Conservation (phyloP, 1,139 yeast genomes). For the Sugiyamaella pinicola region DNA sequence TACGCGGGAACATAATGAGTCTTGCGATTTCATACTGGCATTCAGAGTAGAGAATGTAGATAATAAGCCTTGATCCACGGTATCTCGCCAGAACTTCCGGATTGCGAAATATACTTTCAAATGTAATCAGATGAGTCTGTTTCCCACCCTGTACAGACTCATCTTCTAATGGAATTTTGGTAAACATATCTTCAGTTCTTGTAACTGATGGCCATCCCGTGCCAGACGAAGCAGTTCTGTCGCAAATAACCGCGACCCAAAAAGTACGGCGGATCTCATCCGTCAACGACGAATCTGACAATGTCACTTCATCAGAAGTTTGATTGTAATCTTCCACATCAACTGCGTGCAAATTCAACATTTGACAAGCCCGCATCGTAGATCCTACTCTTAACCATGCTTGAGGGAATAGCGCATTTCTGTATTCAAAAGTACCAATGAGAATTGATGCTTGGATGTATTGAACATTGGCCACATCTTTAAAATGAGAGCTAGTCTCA, state of each 20-base stretch:
- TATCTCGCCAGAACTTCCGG: slow-evolving; percentile 25
- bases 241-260: slow-evolving; percentile 37
- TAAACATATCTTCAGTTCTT: slow-evolving; percentile 31
- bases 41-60: slow-evolving; percentile 21
- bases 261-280: slow-evolving; percentile 40
- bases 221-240: slow-evolving; percentile 36
- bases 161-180: slow-evolving; percentile 37
- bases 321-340: slow-evolving; percentile 26
- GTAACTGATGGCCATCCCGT: slow-evolving; percentile 38
- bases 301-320: neutral
- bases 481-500: slow-evolving; percentile 28
- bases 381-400: slow-evolving; percentile 41
- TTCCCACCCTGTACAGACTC: slow-evolving; percentile 27
- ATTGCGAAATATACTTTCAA: slow-evolving; percentile 22
- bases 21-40: slow-evolving; percentile 20
- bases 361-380: slow-evolving; percentile 33
- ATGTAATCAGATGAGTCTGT: slow-evolving; percentile 15
- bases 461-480: slow-evolving; percentile 27
- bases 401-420: slow-evolving; percentile 35
- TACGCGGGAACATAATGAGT: slow-evolving; percentile 20
- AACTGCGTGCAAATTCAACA: slow-evolving; percentile 33
- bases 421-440: slow-evolving; percentile 35
- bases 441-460: slow-evolving; percentile 37
- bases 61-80: slow-evolving; percentile 16
- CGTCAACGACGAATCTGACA: slow-evolving; percentile 28